Conservation (phyloP, 2,329 filamentous ascomycete genomes). For the Clonostachys solani region DNA sequence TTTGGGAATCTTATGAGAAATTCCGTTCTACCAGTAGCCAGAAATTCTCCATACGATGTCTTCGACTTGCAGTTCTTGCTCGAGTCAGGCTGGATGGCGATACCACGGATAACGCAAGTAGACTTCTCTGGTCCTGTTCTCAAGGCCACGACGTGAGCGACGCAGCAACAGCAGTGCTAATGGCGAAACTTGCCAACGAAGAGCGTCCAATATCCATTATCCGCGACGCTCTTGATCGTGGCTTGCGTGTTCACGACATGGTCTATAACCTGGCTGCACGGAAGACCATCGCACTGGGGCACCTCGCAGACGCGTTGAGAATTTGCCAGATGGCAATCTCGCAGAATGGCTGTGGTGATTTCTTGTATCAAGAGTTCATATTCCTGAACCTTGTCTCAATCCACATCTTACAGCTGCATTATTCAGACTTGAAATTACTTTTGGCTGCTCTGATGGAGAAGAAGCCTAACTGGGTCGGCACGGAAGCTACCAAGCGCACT, state of each 20-base stretch:
- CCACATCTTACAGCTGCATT: conserved; percentile 22
- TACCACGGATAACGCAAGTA: conserved; percentile 23
- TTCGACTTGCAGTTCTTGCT: conserved; percentile 43
- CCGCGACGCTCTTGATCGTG: conserved; percentile 15
- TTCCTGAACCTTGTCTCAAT: conserved; percentile 27
- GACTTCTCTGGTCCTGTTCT: conserved; percentile 32
- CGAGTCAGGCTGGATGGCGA: conserved; percentile 24
- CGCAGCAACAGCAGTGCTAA: conserved; percentile 32
- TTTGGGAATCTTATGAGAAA: conserved; percentile 30
- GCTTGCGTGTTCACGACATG: conserved; percentile 23
- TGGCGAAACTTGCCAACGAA: conserved; percentile 27
- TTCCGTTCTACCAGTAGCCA: conserved; percentile 25
- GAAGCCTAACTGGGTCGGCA: conserved; percentile 3
- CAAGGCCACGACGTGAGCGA: conserved; percentile 34
- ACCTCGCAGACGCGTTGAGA: conserved; percentile 18
- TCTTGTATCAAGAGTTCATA: conserved; percentile 29
- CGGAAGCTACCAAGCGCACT: neutral
- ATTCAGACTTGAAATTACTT: conserved; percentile 21
- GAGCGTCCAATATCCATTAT: conserved; percentile 17
- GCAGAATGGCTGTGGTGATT: conserved; percentile 26
- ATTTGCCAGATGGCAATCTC: conserved; percentile 28
- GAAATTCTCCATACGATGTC: conserved; percentile 27
- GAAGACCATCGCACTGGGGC: neutral
- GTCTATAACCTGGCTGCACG: conserved; percentile 19
- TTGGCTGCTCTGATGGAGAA: conserved; percentile 20